phyloP scores from a whole-genome alignment of 768 basidiomycete genomes.

The Trametes sanguinea region DNA sequence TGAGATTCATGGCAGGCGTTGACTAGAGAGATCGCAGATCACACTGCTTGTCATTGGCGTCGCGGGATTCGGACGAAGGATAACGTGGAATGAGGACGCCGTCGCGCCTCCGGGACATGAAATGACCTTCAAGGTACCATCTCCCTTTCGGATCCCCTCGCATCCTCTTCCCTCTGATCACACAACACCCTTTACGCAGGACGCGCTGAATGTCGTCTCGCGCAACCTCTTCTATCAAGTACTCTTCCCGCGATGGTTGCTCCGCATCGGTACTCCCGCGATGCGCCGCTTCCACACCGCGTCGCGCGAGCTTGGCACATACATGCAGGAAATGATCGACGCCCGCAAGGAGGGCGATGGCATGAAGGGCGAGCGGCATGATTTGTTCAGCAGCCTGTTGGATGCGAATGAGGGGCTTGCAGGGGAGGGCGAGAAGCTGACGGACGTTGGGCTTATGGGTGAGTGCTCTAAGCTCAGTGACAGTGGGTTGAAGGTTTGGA shows the following conservation, averaged over 20 bases:
- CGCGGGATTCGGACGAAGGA: constrained; percentile 55
- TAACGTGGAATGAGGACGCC: constrained; percentile 51
- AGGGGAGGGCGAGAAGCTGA: constrained; percentile 35
- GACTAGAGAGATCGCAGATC: constrained; percentile 38
- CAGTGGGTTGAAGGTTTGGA: background rate
- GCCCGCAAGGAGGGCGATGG: constrained; percentile 38
- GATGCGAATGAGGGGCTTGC: constrained; percentile 45
- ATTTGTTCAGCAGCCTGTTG: constrained; percentile 55
- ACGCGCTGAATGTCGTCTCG: constrained; percentile 34
- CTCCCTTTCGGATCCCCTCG: background rate
- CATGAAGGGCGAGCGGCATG: constrained; percentile 43
- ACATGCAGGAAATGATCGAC: constrained; percentile 57
- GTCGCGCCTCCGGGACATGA: constrained; percentile 43
- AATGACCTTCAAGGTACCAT: constrained; percentile 33
- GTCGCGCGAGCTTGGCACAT: constrained; percentile 35
- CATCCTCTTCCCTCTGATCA: background rate
- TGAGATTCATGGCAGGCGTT: too few relatives aligned
- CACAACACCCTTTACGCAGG: constrained; percentile 5
- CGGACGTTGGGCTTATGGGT: constrained; percentile 47
- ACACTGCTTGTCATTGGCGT: constrained; percentile 55
- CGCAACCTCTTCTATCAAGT: constrained; percentile 29
- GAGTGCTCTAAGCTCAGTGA: background rate
- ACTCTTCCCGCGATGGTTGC: constrained; percentile 30
- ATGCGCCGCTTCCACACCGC: constrained; percentile 27
- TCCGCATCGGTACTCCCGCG: constrained; percentile 25